Evolutionary conservation across 192 early-diverging fungal genomes (phyloP).

Genomic region (Backusella circina): DNA sequence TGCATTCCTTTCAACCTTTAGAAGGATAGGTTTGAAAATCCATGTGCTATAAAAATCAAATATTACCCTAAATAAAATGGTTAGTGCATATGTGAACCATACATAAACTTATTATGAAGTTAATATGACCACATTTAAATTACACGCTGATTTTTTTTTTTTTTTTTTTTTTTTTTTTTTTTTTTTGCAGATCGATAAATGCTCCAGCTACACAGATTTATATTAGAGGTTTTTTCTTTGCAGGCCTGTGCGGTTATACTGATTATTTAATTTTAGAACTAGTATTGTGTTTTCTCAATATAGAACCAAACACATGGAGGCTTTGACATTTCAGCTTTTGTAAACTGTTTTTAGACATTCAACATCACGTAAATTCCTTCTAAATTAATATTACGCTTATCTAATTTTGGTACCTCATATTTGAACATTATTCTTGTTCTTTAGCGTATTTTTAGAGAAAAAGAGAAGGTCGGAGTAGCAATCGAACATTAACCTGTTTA

Average conservation of each 20-base stretch:
- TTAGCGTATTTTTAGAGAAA: background rate
- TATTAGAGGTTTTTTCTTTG: background rate
- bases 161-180: background rate
- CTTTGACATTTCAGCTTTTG: background rate
- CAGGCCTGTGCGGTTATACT: background rate
- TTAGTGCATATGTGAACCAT: background rate
- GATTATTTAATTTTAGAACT: background rate
- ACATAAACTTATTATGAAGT: background rate
- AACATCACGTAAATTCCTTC: background rate
- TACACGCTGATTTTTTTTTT: background rate
- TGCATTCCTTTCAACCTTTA: background rate
- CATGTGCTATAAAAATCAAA: background rate
- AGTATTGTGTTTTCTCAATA: background rate
- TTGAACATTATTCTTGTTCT: background rate
- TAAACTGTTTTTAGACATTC: background rate
- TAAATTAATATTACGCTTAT: background rate
- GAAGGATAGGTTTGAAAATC: background rate
- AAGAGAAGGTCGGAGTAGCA: background rate
- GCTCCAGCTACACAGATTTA: background rate
- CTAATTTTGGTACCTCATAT: background rate
- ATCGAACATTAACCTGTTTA: background rate
- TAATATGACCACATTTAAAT: background rate
- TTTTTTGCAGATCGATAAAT: background rate
- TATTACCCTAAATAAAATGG: background rate
- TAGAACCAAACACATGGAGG: background rate